A percentile compares a stretch with the other conserved stretches of the same genome.
Conservation (phyloP, 2,329 filamentous ascomycete genomes). For the Xenoacremonium recifei region DNA sequence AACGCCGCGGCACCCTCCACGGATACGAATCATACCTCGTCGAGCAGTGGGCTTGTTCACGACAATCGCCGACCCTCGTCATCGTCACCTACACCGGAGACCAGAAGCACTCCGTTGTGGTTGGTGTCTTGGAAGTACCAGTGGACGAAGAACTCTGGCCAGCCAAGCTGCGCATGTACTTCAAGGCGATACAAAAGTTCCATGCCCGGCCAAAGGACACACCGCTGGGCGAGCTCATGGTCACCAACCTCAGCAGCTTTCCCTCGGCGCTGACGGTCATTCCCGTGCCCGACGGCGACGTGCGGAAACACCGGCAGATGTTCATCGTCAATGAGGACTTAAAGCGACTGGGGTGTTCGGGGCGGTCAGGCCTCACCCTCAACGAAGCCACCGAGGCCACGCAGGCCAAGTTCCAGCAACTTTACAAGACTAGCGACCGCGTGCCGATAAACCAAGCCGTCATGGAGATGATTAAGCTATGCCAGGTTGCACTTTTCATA, state of each 20-base stretch:
- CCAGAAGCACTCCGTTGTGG: conserved; percentile 71
- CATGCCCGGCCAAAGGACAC: conserved; percentile 85
- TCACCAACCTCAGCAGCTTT: conserved; percentile 90
- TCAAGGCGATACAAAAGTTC: conserved; percentile 80
- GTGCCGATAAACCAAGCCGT: conserved; percentile 77
- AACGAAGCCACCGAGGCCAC: conserved; percentile 76
- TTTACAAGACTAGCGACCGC: conserved; percentile 84
- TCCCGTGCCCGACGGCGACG: conserved; percentile 80
- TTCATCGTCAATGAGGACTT: conserved; percentile 95
- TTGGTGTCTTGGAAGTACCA: conserved; percentile 78
- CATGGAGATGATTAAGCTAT: conserved; percentile 85
- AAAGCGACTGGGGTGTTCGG: conserved; percentile 89
- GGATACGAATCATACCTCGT: conserved; percentile 94
- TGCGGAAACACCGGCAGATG: conserved; percentile 73
- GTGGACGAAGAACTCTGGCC: conserved; percentile 80
- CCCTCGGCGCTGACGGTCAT: conserved; percentile 93
- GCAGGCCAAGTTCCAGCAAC: conserved; percentile 84
- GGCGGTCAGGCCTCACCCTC: conserved; percentile 80
- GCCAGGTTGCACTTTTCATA: conserved; percentile 82
- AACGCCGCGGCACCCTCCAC: conserved; percentile 65
- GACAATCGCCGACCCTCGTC: conserved; percentile 83
- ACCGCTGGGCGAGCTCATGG: conserved; percentile 79
- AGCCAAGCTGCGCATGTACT: conserved; percentile 74
- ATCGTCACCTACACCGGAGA: conserved; percentile 95
- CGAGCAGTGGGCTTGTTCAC: conserved; percentile 96